phyloP scores from a whole-genome alignment of 1,139 yeast species.

The Wickerhamomyces sp. region DNA sequence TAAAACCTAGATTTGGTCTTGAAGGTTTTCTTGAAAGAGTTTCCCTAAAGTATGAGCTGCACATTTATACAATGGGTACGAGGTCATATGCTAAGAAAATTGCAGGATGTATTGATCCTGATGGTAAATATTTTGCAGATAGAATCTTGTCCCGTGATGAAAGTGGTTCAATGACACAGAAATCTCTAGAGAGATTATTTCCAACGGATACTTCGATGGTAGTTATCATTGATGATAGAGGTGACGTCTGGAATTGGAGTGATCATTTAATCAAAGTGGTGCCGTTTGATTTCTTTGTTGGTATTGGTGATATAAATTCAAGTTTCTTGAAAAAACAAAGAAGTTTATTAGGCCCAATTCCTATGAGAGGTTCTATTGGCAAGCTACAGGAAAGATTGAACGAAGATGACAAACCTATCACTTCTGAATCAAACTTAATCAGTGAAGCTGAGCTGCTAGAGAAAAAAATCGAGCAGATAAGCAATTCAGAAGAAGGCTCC shows the following conservation, averaged over 20 bases:
- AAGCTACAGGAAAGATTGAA: constrained; percentile 26
- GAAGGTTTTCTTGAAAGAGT: constrained; percentile 62
- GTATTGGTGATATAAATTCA: constrained; percentile 96
- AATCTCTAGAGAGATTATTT: constrained; percentile 79
- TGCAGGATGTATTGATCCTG: constrained; percentile 89
- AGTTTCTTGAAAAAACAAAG: constrained; percentile 82
- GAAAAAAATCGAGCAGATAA: constrained; percentile 27
- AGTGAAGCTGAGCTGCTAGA: constrained; percentile 21
- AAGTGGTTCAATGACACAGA: constrained; percentile 87
- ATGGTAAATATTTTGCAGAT: constrained; percentile 81
- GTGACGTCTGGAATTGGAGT: constrained; percentile 99
- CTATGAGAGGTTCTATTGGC: constrained; percentile 48
- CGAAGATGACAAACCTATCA: not conserved
- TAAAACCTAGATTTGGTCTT: constrained; percentile 87
- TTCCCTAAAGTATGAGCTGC: constrained; percentile 73
- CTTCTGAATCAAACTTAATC: constrained; percentile 15
- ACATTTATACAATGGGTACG: constrained; percentile 99
- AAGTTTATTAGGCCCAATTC: constrained; percentile 66
- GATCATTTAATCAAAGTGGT: constrained; percentile 85
- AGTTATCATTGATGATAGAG: constrained; percentile 93
- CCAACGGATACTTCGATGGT: constrained; percentile 98
- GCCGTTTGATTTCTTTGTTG: constrained; percentile 94
- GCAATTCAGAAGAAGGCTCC: constrained; percentile 11
- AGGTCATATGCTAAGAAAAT: constrained; percentile 87
- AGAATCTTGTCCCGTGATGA: constrained; percentile 91